These are phyloP conservation scores for Eragrostis curvula DNA, from an alignment of 176 grass and related monocot genomes.

Conservation along the genomic window DNA sequence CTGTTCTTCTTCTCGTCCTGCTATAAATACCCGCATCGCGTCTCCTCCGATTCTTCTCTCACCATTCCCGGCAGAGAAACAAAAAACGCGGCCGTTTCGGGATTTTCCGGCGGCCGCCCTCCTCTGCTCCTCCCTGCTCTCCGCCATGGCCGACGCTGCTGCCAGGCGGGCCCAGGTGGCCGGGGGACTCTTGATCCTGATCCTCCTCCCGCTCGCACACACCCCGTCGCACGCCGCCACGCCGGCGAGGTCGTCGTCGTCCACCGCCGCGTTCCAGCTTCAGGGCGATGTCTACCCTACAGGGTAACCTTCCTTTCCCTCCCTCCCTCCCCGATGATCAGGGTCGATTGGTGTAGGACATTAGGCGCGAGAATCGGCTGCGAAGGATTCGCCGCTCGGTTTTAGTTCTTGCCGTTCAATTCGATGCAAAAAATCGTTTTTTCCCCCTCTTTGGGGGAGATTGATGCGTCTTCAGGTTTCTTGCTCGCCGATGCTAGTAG, in stretches of 20 bases:
- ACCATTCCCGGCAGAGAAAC: not conserved
- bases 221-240: slow-evolving; percentile 32
- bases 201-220: slow-evolving; percentile 19
- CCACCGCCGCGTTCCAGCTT: slow-evolving; percentile 71
- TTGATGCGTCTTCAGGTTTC: not conserved
- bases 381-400: not conserved
- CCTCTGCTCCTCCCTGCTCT: not conserved
- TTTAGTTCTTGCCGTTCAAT: not conserved
- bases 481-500: not conserved
- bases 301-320: slow-evolving; percentile 36
- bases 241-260: slow-evolving; percentile 32
- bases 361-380: not conserved
- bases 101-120: too few species aligned
- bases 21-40: slow-evolving; percentile 49
- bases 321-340: not conserved
- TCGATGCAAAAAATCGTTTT: not conserved
- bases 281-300: slow-evolving; percentile 74
- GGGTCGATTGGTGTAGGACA: not conserved
- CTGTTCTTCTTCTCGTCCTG: too few species aligned
- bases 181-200: not conserved
- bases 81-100: slow-evolving; percentile 4
- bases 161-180: not conserved
- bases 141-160: slow-evolving; percentile 23
- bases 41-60: not conserved
- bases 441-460: not conserved